phyloP scores from a whole-genome alignment of 2,329 filamentous ascomycete species.

The Blastomyces percursus region DNA sequence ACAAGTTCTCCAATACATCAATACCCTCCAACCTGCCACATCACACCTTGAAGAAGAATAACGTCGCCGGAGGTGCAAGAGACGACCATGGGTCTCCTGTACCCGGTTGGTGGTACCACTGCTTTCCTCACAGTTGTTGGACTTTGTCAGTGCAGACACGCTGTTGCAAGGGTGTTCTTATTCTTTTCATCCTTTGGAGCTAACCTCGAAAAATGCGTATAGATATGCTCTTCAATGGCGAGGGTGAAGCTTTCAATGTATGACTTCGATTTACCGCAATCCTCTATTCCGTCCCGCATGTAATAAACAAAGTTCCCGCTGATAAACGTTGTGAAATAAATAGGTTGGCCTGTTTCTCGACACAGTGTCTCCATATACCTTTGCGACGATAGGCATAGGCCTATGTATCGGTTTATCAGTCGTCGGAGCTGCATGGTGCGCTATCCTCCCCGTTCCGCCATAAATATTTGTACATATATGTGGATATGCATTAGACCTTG shows the following conservation, averaged over 20 bases:
- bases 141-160: conserved; percentile 55
- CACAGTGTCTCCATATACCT: conserved; percentile 84
- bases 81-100: conserved; percentile 56
- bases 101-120: conserved; percentile 58
- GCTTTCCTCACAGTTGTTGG: conserved; percentile 62
- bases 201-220: conserved; percentile 10
- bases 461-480: not conserved
- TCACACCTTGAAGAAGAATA: conserved; percentile 10
- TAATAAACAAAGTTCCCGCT: conserved; percentile 3
- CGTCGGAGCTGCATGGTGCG: conserved; percentile 88
- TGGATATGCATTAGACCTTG: not conserved
- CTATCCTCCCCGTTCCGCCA: not conserved
- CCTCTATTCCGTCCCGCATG: not conserved
- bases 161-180: not conserved
- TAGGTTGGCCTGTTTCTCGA: conserved; percentile 90
- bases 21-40: not conserved
- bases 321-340: conserved; percentile 19
- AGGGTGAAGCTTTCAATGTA: conserved; percentile 93
- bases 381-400: conserved; percentile 81
- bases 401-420: conserved; percentile 95
- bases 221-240: conserved; percentile 99
- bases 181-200: conserved; percentile 7
- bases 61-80: conserved; percentile 16
- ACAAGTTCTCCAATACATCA: not conserved
- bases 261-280: conserved; percentile 21